phyloP scores from a whole-genome alignment of 257 asterid genomes.

The Nicotiana tomentosiformis region DNA sequence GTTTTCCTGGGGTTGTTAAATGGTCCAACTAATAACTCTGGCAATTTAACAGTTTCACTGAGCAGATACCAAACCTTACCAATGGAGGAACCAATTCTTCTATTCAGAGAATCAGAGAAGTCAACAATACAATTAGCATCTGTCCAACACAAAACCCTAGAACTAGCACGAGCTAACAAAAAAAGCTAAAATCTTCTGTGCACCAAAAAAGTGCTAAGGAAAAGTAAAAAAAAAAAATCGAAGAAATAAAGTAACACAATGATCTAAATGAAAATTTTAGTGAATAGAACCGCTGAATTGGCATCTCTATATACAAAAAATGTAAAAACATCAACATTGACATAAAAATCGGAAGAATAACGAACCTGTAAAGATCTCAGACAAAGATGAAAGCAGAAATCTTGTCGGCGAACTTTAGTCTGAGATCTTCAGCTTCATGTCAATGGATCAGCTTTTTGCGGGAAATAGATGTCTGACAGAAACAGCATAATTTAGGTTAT shows the following conservation, averaged over 20 bases:
- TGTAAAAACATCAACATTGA: background rate
- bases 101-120: background rate
- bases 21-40: background rate
- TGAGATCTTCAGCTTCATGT: slow-evolving; percentile 8
- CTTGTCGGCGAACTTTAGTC: background rate
- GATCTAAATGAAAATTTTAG: background rate
- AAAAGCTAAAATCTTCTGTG: background rate
- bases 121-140: slow-evolving; percentile 1
- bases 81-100: background rate
- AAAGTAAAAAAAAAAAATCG: background rate
- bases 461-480: background rate
- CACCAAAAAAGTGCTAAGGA: background rate
- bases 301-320: background rate
- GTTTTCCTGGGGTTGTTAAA: slow-evolving; percentile 13
- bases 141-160: slow-evolving; percentile 6
- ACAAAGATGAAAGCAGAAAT: background rate
- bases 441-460: slow-evolving; percentile 9
- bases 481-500: background rate
- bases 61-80: background rate
- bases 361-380: slow-evolving; percentile 8
- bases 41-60: background rate
- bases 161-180: background rate
- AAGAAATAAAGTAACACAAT: background rate
- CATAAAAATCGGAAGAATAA: background rate
- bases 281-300: background rate